Evolutionary conservation across 495 filamentous ascomycete genomes (phyloP), one percentile per base, ranked within the genome.

Genomic region (Durotheca rogersii): DNA sequence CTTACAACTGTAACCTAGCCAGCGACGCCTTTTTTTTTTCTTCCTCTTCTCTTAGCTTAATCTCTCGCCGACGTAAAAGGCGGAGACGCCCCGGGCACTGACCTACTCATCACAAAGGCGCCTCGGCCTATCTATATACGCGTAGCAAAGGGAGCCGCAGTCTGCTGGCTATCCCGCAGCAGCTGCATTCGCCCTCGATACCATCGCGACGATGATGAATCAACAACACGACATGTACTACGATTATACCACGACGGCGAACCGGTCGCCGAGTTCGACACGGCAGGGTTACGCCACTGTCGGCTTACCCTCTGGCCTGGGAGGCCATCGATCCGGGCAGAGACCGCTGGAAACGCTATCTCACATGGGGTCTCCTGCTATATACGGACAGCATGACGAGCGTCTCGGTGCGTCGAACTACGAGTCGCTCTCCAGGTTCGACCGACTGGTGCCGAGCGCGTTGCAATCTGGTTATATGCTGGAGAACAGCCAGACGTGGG

Each of bases 321-420:
- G 71, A 20, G 84, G 58, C 78, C 87, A 66, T 68, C 86, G 55
- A 83, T 84, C 57, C 71, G 83, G 60, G 78, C 89, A 75, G 53
- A 69, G 70, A 12, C 71, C 67, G 25, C 62, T 76, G 44, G 72
- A 74, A 7, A 55, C 64, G 36, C 50, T 67, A 18, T 56, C 59
- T 41, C 72, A 71, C 18, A 50, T 71, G 21, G 53, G 56, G 14
- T 59, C 62, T 19, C 53, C 67, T 23, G 67, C 87, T 55, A 74
- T 80, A 34, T 85, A 83, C 67, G 79, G 79, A 39, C 58, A 27
- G 23, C 23, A 60, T 37, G 69, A 76, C 44, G 65, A 73, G 38
- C 64, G 66, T 23, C 67, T 70, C 57, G 68, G 59, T 70, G 56
- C 76, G 77, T 67, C 86, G 77, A 65, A 82, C 80, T 60, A 75